Base-by-base conservation (phyloP, 1,139 yeast genomes). In the Suhomyces coccinellae region DNA sequence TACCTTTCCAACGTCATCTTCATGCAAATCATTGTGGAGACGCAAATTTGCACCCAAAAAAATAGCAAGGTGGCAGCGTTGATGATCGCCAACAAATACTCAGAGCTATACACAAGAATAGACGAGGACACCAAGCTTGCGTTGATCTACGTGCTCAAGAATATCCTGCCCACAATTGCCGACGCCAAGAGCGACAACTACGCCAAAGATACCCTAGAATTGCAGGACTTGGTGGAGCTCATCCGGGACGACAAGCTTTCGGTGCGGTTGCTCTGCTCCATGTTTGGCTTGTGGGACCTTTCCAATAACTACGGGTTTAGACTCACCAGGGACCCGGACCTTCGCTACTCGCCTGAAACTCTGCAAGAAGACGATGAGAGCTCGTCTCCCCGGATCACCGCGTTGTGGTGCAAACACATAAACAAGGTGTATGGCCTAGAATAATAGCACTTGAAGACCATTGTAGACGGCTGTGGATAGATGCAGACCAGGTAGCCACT, bases 271-370 rank as follows among this genome's bases (percentile, higher is more conserved):
- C 41, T 69, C 9, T 67, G 71, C 46, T 61, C 69, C 14, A 51
- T 59, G 16, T 46, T 69, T 32, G 74, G 71, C 3, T 38, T 67
- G 29, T 69, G 73, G 72, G 71, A 69, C 44, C 49, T 70, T 16
- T 40, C 52, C 10, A 65, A 64, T 51, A 58, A 40, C 27, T 55
- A 52, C 41, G 51, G 52, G n/a, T 56, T 60, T 35, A 40, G 48
- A 14, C 33, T 65, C 24, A 27, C 28, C 6, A 49, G 37, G 4
- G 36, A 27, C 12, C 14, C 33, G 2, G 39, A n/a, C 2, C 24
- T 36, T 5, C 29, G 14, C 14, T 44, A 13, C n/a, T 36, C 8
- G 12, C 34, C 44, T 8, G 22, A 9, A 6, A 22, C 13, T 11
- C 3, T 14, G 8, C 12, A 13, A 10, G 9, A 7, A 12, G 32